Base-by-base conservation (phyloP, 306 rosid species). In the Herpetospermum pedunculosum region DNA sequence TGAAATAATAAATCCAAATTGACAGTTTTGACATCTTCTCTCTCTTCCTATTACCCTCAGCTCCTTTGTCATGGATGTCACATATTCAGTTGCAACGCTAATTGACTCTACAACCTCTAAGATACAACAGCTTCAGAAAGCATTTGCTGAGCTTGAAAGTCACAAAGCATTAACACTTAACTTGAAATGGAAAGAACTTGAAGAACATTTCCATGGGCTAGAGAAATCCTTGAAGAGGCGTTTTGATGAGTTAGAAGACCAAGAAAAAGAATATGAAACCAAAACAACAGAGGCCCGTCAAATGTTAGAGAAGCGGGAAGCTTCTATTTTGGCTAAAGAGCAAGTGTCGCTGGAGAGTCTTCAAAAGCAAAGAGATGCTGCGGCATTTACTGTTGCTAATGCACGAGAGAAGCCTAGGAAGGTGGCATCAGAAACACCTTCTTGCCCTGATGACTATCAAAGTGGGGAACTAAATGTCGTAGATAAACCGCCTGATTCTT, bases 111-210 rank as follows among this genome's bases (percentile, higher is more conserved):
- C 99, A 30, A 78, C 91, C 71, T 89, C 96, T 37, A 95, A 91
- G 90, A 91, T 95, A 78, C 96, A 86, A 73, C 99, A 95, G 84
- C 96, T 95, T 74, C 99, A 95, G 80, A 89, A 84, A 83, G 99
- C 99, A 43, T 95, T 95, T 84, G 96, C 99, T 81, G 99, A 95
- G 81, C 99, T 95, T 77, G 97, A 95, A 85, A 90, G 96, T 74
- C 91, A 91, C 85, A 83, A 95, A 74, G 92, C 97, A 7, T 82
- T 91, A 55, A 85, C 97, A 69, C 92, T 91, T 54, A 95, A 95
- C 82, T 0, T 95, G 84, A 95, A 91, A 83, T 95, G 99, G 99
- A 95, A 89, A 81, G 97, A 95, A 82, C 88, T 95, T 35, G 99
- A 95, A 85, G 99, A 87, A 58, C 99, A 91, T 78, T 89, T 95